Base-by-base conservation (phyloP, 306 rosid species). In the Pterocarpus macrocarpus region DNA sequence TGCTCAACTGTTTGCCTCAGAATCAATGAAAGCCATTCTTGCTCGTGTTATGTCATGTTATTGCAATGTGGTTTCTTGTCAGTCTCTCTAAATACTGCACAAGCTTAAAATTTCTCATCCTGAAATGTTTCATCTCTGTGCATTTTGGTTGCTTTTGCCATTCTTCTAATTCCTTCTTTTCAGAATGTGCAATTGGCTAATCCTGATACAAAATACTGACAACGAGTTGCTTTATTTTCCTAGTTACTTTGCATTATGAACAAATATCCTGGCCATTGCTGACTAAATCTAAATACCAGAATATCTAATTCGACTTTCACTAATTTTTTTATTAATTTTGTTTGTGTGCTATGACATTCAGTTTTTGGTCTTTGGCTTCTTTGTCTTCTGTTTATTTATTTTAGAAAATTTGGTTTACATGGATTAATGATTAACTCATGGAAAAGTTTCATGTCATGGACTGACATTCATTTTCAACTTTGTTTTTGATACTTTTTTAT, bases 381-480 rank as follows among this genome's bases (percentile, higher is more conserved):
- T 64, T 32, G 44, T 36, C 1, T 66, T n/a, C 33, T 17, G 35
- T 64, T 63, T 43, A 43, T 2, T 32, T 34, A 34, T 63, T 38
- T 62, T 61, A 61, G 8, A 9, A 52, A 64, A 28, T 53, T 64
- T 64, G n/a, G 71, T 76, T 74, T 47, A 22, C 32, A 45, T 61
- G 47, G 49, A 64, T 64, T 57, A 56, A 44, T 44, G 81, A 56
- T 41, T 63, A 59, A 35, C 28, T 59, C 38, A 32, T 64, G 14
- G 67, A 65, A 68, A 49, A 38, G 78, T 75, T 87, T 75, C 45
- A 35, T 73, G 68, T 69, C 67, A 59, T 66, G 74, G 71, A 79
- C 81, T 92, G 73, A 87, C 87, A 36, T 61, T 69, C 49, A 62
- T 49, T 50, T 78, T 79, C 49, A 32, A 76, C 43, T 58, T 63